Base-by-base conservation (phyloP, 352 stramenopile genomes). In the Phytophthora syringae region DNA sequence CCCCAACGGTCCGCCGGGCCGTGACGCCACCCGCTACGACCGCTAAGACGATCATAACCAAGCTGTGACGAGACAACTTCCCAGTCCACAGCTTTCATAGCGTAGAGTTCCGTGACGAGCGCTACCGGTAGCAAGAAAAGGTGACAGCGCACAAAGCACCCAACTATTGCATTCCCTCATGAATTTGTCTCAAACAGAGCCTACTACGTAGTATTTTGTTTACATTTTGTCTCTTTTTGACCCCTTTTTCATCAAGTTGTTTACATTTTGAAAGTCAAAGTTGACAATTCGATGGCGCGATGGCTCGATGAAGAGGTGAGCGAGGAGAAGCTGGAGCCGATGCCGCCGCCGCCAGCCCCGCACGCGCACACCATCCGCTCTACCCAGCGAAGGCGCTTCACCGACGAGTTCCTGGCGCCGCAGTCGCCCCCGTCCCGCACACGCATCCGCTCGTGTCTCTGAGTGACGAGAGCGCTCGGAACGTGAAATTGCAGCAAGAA, bases 21-120 rank as follows among this genome's bases (percentile, higher is more conserved):
- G 48, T 37, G 60, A 79, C 25, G 44, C 64, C 43, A 74, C 60
- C 5, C 82, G 80, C 53, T 92, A 89, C 57, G 80, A 92, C 37
- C 80, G 80, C 34, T 89, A 86, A 72, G 42, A 5, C 37, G 37
- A 42, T 20, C 34, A 15, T n/a, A 15, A 15, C 34, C n/a, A 6
- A 15, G 34, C 13, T 42, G 13, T 42, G 34, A 20, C 13, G 13
- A 15, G 34, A 6, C 20, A 13, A 18, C 10, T 40, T 5, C 16
- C 34, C 12, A 39, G 13, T 60, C 30, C 24, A 27, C 40, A 65
- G 51, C 42, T 15, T n/a, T 61, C 25, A 73, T 73, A 70, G 68
- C 70, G 63, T 67, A 73, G 67, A 65, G 48, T 73, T 65, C 37
- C 52, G 49, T 63, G 64, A 61, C 52, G 49, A 54, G 47, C 62